A percentile compares a stretch with the other conserved stretches of the same genome.
Evolutionary conservation across 2,329 filamentous ascomycete genomes (phyloP).

Genomic region (Bisporella sp.): DNA sequence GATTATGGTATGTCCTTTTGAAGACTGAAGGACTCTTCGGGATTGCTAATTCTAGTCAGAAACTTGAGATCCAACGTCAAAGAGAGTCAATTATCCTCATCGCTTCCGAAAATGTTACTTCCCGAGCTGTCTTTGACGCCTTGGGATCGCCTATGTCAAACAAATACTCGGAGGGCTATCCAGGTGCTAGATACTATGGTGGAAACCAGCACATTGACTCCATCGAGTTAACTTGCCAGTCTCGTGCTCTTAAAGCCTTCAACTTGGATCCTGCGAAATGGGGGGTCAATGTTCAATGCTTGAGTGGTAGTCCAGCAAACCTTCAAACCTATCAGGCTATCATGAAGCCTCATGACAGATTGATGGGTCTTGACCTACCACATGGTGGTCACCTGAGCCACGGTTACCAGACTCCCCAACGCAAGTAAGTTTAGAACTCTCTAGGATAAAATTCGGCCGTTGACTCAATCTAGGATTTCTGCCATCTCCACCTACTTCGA

Average conservation of each 20-base stretch:
- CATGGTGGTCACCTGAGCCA: conserved; percentile 95
- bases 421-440: conserved; percentile 56
- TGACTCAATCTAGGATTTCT: conserved; percentile 60
- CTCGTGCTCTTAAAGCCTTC: conserved; percentile 87
- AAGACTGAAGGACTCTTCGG: not conserved
- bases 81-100: conserved; percentile 98
- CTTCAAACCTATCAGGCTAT: conserved; percentile 97
- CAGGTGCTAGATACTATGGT: conserved; percentile 96
- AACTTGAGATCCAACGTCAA: conserved; percentile 92
- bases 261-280: conserved; percentile 80
- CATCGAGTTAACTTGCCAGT: conserved; percentile 92
- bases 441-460: not conserved
- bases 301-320: conserved; percentile 91
- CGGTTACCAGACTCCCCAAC: conserved; percentile 92
- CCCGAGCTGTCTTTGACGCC: conserved; percentile 94
- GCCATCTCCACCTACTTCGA: conserved; percentile 98
- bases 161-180: conserved; percentile 99
- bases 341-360: conserved; percentile 88
- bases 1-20: conserved; percentile 74
- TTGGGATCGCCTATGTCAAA: conserved; percentile 93
- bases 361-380: conserved; percentile 96
- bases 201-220: conserved; percentile 98
- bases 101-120: conserved; percentile 98
- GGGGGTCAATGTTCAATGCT: conserved; percentile 97
- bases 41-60: conserved; percentile 39